These are phyloP conservation scores for Kwoniella heveanensis DNA, from an alignment of 768 basidiomycete species.

Conservation along the genomic window DNA sequence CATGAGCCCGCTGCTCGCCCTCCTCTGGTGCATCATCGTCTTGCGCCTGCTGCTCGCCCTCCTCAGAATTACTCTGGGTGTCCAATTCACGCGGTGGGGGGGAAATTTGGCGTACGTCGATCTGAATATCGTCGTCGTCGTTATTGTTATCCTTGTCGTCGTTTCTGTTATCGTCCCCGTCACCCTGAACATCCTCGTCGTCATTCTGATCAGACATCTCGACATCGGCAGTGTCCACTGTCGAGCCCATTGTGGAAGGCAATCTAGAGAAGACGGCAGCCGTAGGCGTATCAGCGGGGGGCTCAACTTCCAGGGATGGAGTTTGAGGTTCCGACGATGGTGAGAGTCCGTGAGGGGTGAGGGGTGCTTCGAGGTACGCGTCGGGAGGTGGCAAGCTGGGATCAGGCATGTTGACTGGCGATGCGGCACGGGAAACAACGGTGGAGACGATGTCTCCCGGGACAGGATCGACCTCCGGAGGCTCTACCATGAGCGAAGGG, in stretches of 20 bases:
- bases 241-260: not conserved
- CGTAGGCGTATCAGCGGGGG: slow-evolving; percentile 7
- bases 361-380: slow-evolving; percentile 10
- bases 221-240: not conserved
- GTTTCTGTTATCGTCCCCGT: too few relatives aligned
- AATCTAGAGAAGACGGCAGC: slow-evolving; percentile 7
- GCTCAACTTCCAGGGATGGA: slow-evolving; percentile 16
- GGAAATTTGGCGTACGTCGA: slow-evolving; percentile 7
- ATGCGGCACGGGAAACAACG: slow-evolving; percentile 3
- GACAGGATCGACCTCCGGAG: slow-evolving; percentile 18
- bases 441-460: slow-evolving; percentile 3
- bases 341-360: slow-evolving; percentile 20
- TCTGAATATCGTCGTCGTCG: slow-evolving; percentile 16
- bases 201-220: slow-evolving; percentile 8
- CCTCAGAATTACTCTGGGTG: not conserved
- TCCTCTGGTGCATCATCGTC: not conserved
- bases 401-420: slow-evolving; percentile 21
- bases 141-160: too few relatives aligned
- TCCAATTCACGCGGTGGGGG: not conserved
- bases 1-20: not conserved
- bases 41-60: not conserved
- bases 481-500: slow-evolving; percentile 30
- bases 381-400: slow-evolving; percentile 14
- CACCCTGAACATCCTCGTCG: slow-evolving; percentile 9
- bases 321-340: slow-evolving; percentile 8